Evolutionary conservation across 2,329 filamentous ascomycete genomes (phyloP), one percentile per base, ranked within the genome.

Genomic region (Microcera coccophila): DNA sequence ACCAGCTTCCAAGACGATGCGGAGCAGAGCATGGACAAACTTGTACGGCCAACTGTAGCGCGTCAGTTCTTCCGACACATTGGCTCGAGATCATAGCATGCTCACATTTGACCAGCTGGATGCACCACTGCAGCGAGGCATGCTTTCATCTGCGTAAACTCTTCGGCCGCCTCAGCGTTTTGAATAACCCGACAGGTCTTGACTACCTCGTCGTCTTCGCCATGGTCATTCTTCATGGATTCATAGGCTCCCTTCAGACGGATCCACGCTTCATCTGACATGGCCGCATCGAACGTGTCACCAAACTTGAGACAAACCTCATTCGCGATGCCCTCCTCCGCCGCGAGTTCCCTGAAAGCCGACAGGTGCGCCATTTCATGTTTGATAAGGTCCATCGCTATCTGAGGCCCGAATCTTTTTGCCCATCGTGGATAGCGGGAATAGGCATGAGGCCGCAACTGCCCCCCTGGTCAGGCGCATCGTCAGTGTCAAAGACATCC

Each of bases 291-390:
- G 22, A 46, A 46, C 4, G 39, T 46, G n/a, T 46, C 39, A 4
- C 44, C 44, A 28, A 39, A 33, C 36, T 46, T 46, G 39, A 46
- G 39, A 26, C 44, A 42, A 10, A 43, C 35, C 36, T 46, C 39
- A 4, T 42, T 36, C 4, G 39, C 26, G 10, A 46, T 42, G 11
- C 44, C 44, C 32, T 46, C 44, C 12, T 38, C 39, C 8, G n/a
- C 32, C 2, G 36, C n/a, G 5, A 46, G 36, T 26, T 39, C 39
- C 26, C 35, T 20, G 14, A 46, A 46, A 4, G 44, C 44, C 17
- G 39, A 10, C 24, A 46, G 26, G 19, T 46, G 44, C 4, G 44
- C 44, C 44, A 43, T 43, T 11, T 46, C 44, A 42, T 46, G 44
- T n/a, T 21, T 36, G 11, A 46, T 43, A 14, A 46, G 36, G 3